Conservation (phyloP, 2,329 filamentous ascomycete genomes). For the Sporothrix brasiliensis region DNA sequence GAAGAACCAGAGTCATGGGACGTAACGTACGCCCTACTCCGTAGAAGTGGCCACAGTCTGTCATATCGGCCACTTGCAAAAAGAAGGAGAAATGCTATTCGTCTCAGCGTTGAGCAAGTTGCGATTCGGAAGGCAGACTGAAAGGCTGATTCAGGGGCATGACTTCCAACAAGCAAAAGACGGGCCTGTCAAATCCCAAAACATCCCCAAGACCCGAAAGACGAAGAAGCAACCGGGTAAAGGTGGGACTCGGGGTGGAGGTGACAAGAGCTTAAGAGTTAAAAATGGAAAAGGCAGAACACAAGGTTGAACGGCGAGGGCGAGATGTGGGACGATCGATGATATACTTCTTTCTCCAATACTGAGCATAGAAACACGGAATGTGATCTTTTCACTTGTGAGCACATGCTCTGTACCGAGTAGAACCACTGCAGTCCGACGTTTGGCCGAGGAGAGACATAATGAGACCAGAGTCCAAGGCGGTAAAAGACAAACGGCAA, state of each 20-base stretch:
- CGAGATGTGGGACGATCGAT: neutral
- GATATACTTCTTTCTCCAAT: neutral
- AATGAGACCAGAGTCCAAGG: neutral
- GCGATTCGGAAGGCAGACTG: constrained; percentile 1
- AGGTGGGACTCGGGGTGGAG: neutral
- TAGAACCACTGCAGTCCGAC: neutral
- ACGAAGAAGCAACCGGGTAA: neutral
- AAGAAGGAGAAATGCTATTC: neutral
- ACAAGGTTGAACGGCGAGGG: constrained; percentile 12
- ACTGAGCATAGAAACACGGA: too few species aligned
- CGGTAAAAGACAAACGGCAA: neutral
- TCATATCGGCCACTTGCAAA: neutral
- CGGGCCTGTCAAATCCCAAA: neutral
- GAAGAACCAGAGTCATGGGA: neutral
- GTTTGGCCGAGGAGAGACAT: neutral
- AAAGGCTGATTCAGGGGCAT: constrained; percentile 1
- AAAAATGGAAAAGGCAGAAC: constrained; percentile 20
- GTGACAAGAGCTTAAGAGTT: neutral
- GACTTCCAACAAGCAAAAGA: neutral
- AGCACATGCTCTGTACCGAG: too few species aligned
- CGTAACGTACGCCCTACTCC: too few species aligned
- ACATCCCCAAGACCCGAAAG: neutral
- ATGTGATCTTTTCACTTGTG: too few species aligned
- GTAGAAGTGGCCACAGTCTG: neutral
- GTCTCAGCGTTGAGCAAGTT: neutral